Percentiles rank a stretch among this genome's conserved stretches.
These are phyloP conservation scores for Tuber indicum DNA, from an alignment of 495 filamentous ascomycete species.

Conservation along the genomic window DNA sequence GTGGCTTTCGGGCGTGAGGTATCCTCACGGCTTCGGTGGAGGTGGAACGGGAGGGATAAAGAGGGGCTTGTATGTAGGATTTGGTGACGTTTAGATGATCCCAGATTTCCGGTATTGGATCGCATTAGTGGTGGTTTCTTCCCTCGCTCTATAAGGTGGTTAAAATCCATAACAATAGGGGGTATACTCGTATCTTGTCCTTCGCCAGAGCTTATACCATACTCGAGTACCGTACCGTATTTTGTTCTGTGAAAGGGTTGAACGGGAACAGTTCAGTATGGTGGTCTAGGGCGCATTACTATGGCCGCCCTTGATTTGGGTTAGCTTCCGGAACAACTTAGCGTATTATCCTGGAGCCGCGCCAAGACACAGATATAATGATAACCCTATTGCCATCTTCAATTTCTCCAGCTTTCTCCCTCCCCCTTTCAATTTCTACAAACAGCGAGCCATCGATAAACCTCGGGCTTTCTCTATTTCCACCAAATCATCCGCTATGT, in stretches of 20 bases:
- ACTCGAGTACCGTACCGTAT: too few species aligned
- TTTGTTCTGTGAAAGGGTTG: background rate
- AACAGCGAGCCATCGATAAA: background rate
- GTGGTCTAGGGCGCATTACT: background rate
- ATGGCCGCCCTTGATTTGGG: background rate
- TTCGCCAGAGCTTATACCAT: background rate
- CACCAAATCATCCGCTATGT: constrained; percentile 49
- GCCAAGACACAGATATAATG: background rate
- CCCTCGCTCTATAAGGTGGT: background rate
- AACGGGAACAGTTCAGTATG: background rate
- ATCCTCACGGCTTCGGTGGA: constrained; percentile 30
- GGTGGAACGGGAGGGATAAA: constrained; percentile 13
- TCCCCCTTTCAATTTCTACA: background rate
- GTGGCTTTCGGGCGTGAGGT: constrained; percentile 7
- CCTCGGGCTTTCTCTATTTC: constrained; percentile 4
- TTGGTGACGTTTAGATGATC: constrained; percentile 24
- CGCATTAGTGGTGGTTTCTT: constrained; percentile 23
- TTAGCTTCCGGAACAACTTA: background rate
- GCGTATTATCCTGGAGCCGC: background rate
- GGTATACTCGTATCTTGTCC: background rate
- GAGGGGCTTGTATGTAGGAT: constrained; percentile 22
- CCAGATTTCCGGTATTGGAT: constrained; percentile 25
- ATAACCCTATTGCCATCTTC: background rate
- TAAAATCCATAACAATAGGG: background rate
- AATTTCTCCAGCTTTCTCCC: background rate